Percentiles rank a stretch among this genome's conserved stretches.
These are phyloP conservation scores for Colletotrichum sp. DNA, from an alignment of 2,329 filamentous ascomycete species.

Conservation along the genomic window DNA sequence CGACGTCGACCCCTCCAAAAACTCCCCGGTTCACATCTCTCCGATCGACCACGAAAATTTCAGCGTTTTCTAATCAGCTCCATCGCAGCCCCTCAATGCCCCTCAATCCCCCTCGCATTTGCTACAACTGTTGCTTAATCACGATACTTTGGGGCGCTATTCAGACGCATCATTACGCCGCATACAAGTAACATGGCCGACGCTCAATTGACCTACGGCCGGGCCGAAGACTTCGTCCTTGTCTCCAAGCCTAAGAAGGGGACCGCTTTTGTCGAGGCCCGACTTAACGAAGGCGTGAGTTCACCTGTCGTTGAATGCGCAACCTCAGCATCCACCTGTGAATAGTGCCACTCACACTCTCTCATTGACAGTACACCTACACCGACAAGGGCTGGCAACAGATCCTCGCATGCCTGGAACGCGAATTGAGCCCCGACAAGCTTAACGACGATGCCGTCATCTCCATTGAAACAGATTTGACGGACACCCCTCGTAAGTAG, in stretches of 20 bases:
- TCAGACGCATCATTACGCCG: not conserved
- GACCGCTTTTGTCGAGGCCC: conserved; percentile 14
- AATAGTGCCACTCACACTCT: not conserved
- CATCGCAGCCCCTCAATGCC: not conserved
- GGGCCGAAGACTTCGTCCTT: conserved; percentile 6
- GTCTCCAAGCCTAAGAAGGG: conserved; percentile 12
- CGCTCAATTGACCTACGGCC: not conserved
- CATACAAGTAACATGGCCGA: not conserved
- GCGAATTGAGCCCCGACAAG: conserved; percentile 4
- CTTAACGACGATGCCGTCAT: conserved; percentile 6
- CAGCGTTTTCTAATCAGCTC: not conserved
- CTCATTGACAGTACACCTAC: not conserved
- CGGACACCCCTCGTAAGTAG: not conserved
- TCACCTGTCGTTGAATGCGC: not conserved
- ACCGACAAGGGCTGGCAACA: conserved; percentile 10
- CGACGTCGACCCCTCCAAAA: not conserved
- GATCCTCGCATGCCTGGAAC: conserved; percentile 2
- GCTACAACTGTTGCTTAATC: not conserved
- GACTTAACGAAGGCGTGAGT: conserved; percentile 4
- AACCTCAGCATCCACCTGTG: not conserved
- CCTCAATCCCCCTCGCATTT: not conserved
- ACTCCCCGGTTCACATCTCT: not conserved
- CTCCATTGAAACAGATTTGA: conserved; percentile 6
- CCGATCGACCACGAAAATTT: conserved; percentile 11
- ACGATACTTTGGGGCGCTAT: not conserved